Base-by-base conservation (phyloP, 73 alveolate species). In the Paramecium bursaria region DNA sequence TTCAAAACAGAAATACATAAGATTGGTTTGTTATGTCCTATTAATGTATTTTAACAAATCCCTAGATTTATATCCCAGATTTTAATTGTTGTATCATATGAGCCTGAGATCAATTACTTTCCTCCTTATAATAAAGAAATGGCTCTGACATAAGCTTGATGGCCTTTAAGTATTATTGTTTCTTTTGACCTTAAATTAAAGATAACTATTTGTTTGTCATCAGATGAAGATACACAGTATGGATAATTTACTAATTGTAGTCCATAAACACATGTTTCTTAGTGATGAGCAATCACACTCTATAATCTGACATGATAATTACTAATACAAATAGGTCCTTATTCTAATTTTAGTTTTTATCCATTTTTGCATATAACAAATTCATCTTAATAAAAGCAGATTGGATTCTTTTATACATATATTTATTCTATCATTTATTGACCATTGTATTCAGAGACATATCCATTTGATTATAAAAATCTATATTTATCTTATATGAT, bases 231-330 rank as follows among this genome's bases (percentile, higher is more conserved):
- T 21, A 57, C 82, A 1, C 33, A 42, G 22, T 35, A 67, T 35
- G 82, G 82, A 15, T 67, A 67, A 42, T 67, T 67, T 35, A 67
- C 44, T 9, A 67, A 42, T 42, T 25, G 21, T 42, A 67, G 13
- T 35, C 82, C 82, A 35, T 67, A 67, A 31, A 67, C 55, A 67
- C 82, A 67, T 14, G 49, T 67, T 11, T 67, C 82, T 39, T 35
- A 23, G 44, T 67, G 82, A 67, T 67, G 82, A 67, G 7, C 22
- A 42, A 11, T 39, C 1, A 47, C 35, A 2, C 60, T 39, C 21
- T 42, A 21, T 5, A 39, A 47, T 15, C 22, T n/a, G 7, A 67
- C 14, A 42, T 67, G 82, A 67, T 67, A 67, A 42, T 31, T 67
- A 67, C 60, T 21, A 4, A 10, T 25, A 67, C 44, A 39, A 39